Evolutionary conservation across 2,329 filamentous ascomycete genomes (phyloP).

Genomic region (Balansia obtecta): DNA sequence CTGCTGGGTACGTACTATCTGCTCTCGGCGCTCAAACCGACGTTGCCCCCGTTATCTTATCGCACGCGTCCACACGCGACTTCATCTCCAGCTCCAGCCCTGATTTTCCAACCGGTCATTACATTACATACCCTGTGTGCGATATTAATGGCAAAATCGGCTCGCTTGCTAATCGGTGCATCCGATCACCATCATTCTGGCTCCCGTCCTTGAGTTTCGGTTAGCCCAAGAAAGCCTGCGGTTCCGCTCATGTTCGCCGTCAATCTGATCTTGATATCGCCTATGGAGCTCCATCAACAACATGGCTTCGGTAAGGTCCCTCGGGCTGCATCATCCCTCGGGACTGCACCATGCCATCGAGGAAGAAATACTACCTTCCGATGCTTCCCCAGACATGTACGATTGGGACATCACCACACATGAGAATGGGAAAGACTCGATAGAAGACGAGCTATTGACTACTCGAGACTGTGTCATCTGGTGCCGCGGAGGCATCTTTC

Average conservation of each 20-base stretch:
- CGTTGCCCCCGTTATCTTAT: background rate
- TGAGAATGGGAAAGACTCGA: constrained; percentile 24
- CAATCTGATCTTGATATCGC: constrained; percentile 8
- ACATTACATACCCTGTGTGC: background rate
- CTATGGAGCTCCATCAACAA: constrained; percentile 20
- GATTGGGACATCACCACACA: constrained; percentile 55
- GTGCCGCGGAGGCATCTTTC: constrained; percentile 75
- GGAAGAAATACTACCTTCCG: constrained; percentile 61
- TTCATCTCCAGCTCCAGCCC: background rate
- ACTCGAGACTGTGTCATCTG: constrained; percentile 72
- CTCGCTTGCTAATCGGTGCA: background rate
- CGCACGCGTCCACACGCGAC: constrained; percentile 2
- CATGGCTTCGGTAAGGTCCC: constrained; percentile 86
- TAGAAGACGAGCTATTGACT: constrained; percentile 69
- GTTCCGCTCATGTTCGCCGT: background rate
- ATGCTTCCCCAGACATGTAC: constrained; percentile 56
- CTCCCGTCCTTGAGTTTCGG: background rate
- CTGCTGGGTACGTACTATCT: no score
- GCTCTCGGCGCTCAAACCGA: no score
- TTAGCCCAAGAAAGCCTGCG: background rate
- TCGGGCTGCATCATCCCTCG: constrained; percentile 81
- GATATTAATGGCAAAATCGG: background rate
- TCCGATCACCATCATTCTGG: no score
- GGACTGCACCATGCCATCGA: constrained; percentile 72
- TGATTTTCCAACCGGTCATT: background rate